A percentile compares a stretch with the other conserved stretches of the same genome.
These are phyloP conservation scores for Populus hybrid DNA, from an alignment of 441 rosid genomes.

Conservation along the genomic window DNA sequence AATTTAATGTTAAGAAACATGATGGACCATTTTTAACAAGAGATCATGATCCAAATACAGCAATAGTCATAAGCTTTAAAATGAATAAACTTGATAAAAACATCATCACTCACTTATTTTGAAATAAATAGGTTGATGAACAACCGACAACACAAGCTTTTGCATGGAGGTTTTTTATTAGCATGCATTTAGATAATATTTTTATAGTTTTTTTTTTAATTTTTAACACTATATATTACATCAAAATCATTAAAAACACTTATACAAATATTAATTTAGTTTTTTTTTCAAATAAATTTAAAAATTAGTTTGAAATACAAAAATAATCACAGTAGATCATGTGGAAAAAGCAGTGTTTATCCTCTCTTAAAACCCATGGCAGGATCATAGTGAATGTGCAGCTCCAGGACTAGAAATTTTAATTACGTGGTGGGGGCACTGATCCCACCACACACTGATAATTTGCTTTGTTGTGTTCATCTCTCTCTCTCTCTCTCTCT, in stretches of 20 bases:
- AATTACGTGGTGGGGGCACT: slow-evolving; percentile 15
- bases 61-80: no score
- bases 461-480: slow-evolving; percentile 12
- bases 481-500: slow-evolving; percentile 24
- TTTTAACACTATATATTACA: no score
- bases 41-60: neutral
- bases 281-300: no score
- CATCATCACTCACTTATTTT: neutral
- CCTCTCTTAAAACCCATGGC: neutral
- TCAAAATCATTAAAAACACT: no score
- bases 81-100: neutral
- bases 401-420: slow-evolving; percentile 15
- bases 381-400: neutral
- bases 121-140: neutral
- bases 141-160: neutral
- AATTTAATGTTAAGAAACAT: neutral
- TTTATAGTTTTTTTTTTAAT: no score
- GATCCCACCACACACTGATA: slow-evolving; percentile 34
- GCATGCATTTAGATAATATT: no score
- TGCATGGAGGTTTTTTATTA: neutral
- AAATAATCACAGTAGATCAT: no score
- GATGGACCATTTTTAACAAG: neutral
- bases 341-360: no score
- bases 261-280: no score
- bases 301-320: no score